Conservation (phyloP, 257 asterid species). For the Striga asiatica region DNA sequence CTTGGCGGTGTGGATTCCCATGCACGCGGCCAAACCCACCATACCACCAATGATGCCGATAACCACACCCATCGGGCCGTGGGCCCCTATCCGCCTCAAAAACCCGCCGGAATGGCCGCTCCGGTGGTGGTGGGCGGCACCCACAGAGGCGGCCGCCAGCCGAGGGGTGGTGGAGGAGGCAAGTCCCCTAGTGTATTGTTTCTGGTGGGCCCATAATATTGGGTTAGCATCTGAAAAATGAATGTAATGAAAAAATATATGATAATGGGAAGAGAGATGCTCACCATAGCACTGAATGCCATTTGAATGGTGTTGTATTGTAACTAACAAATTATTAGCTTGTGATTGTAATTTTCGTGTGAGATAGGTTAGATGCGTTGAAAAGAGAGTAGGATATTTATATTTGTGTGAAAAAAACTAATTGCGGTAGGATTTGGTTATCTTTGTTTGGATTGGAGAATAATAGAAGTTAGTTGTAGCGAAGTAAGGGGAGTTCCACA, state of each 20-base stretch:
- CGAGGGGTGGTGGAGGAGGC: neutral
- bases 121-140: neutral
- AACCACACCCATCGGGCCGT: slow-evolving; percentile 21
- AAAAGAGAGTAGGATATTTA: neutral
- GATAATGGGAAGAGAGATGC: too few species aligned
- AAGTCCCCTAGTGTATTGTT: neutral
- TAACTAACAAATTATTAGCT: neutral
- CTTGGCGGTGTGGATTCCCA: slow-evolving; percentile 29
- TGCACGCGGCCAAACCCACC: slow-evolving; percentile 18
- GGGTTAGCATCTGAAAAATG: neutral
- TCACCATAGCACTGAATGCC: neutral
- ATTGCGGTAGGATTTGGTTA: too few species aligned
- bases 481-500: neutral
- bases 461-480: neutral
- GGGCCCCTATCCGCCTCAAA: neutral
- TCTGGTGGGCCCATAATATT: slow-evolving; percentile 10
- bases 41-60: slow-evolving; percentile 23
- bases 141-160: neutral
- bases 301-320: neutral
- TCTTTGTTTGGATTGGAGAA: neutral
- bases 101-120: neutral
- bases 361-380: neutral
- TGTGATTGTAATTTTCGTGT: neutral
- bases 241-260: neutral
- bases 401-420: neutral